Conservation (phyloP, 305 asterid genomes). For the Striga hermonthica region DNA sequence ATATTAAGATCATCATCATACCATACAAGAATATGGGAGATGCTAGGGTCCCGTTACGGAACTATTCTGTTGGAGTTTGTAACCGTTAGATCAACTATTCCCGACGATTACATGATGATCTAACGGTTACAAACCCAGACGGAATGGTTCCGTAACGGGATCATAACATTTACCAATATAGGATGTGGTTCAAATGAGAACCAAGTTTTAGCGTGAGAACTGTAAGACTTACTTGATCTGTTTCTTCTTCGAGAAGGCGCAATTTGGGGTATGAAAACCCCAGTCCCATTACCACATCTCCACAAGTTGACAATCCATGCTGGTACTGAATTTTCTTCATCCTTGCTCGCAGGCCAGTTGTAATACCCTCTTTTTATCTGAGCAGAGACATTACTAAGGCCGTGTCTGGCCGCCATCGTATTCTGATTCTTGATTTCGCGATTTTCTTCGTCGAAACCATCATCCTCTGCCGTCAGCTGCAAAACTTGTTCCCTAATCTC, state of each 20-base stretch:
- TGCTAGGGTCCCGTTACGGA: too few species aligned
- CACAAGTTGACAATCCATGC: constrained; percentile 49
- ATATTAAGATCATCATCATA: background rate
- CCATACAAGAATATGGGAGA: background rate
- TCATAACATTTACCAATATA: too few species aligned
- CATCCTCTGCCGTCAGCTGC: constrained; percentile 42
- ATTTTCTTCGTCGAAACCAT: constrained; percentile 24
- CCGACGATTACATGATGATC: too few species aligned
- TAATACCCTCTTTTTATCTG: constrained; percentile 36
- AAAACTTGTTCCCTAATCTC: constrained; percentile 39
- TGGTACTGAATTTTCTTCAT: constrained; percentile 38
- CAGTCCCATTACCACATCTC: constrained; percentile 68
- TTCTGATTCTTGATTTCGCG: constrained; percentile 25
- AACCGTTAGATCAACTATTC: too few species aligned
- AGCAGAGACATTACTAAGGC: background rate
- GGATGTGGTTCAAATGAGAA: too few species aligned
- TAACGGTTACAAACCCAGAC: too few species aligned
- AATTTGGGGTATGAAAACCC: constrained; percentile 77
- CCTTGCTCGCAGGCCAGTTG: constrained; percentile 47
- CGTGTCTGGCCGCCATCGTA: constrained; percentile 21
- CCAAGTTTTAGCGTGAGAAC: too few species aligned
- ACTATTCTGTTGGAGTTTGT: too few species aligned
- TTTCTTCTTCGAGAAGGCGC: constrained; percentile 39
- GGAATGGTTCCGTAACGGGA: too few species aligned
- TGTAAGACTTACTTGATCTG: constrained; percentile 42